Evolutionary conservation across 164 flowering plant species (phyloP).

Genomic region (Echeveria elegans): DNA sequence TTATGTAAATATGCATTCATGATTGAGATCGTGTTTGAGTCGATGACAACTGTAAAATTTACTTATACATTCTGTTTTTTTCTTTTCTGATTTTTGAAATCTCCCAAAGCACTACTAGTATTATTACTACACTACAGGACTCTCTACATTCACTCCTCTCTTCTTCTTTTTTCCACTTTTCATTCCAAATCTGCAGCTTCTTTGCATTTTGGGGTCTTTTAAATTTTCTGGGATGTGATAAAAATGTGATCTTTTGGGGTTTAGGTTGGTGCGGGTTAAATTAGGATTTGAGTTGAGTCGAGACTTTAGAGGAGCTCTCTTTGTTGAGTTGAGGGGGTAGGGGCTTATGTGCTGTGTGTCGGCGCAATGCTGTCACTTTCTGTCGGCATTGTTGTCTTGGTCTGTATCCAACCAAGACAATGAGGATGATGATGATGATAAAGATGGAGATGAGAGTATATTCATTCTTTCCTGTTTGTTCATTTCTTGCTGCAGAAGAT

Average conservation of each 20-base stretch:
- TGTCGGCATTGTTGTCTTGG: slow-evolving; percentile 39
- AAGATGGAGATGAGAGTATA: slow-evolving; percentile 7
- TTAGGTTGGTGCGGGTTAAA: slow-evolving; percentile 15
- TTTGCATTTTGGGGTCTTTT: neutral
- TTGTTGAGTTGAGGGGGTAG: slow-evolving; percentile 1
- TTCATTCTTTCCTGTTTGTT: slow-evolving; percentile 7
- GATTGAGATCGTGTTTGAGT: neutral
- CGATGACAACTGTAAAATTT: slow-evolving; percentile 2
- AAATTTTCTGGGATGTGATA: neutral
- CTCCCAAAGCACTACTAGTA: too few relatives aligned
- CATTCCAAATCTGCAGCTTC: neutral
- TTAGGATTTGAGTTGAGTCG: neutral
- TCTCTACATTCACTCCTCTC: too few relatives aligned
- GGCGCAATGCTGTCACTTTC: slow-evolving; percentile 62
- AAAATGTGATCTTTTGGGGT: neutral
- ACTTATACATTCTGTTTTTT: neutral
- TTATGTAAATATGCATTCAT: neutral
- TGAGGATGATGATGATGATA: slow-evolving; percentile 7
- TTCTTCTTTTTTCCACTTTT: slow-evolving; percentile 3
- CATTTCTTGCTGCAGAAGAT: neutral
- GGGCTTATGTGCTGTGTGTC: slow-evolving; percentile 16
- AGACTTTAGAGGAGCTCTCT: too few relatives aligned
- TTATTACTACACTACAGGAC: neutral
- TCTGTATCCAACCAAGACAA: slow-evolving; percentile 32
- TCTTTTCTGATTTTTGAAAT: neutral